These are phyloP conservation scores for Kodamaea sagamina DNA, from an alignment of 805 yeast species.

Conservation along the genomic window DNA sequence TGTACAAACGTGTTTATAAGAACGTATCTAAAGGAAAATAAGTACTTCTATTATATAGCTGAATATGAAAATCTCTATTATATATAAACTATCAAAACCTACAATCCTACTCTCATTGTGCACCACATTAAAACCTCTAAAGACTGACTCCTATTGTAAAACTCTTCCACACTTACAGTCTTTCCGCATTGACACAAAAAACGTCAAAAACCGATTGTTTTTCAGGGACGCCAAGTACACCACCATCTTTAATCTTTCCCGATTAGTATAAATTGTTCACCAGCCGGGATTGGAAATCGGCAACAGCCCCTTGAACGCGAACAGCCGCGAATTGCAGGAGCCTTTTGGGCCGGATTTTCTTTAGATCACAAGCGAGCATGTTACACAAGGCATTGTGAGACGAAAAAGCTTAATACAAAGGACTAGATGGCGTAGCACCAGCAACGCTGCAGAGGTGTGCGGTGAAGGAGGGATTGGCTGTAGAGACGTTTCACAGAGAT, in stretches of 20 bases:
- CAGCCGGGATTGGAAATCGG: neutral
- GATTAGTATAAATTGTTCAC: conserved; percentile 12
- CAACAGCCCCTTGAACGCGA: conserved; percentile 10
- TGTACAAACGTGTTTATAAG: too few relatives aligned
- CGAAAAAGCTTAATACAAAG: conserved; percentile 2
- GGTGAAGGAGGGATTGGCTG: conserved; percentile 1
- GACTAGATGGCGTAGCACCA: conserved; percentile 1
- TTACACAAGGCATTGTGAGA: neutral
- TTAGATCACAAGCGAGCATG: conserved; percentile 1
- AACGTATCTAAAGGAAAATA: too few relatives aligned
- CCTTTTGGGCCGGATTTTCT: too few relatives aligned
- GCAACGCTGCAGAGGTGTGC: conserved; percentile 4
- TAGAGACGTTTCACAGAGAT: neutral
- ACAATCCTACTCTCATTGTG: too few relatives aligned
- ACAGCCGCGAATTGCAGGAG: conserved; percentile 6
- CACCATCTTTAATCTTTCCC: conserved; percentile 6
- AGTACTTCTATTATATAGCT: too few relatives aligned
- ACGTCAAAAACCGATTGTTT: neutral
- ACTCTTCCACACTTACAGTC: too few relatives aligned
- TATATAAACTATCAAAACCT: too few relatives aligned
- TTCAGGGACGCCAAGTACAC: conserved; percentile 1
- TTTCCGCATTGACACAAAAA: too few relatives aligned
- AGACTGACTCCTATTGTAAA: too few relatives aligned
- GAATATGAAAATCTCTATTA: too few relatives aligned
- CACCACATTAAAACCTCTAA: too few relatives aligned